Evolutionary conservation across 331 rosid genomes (phyloP).

Genomic region (Pyrus hybrid): DNA sequence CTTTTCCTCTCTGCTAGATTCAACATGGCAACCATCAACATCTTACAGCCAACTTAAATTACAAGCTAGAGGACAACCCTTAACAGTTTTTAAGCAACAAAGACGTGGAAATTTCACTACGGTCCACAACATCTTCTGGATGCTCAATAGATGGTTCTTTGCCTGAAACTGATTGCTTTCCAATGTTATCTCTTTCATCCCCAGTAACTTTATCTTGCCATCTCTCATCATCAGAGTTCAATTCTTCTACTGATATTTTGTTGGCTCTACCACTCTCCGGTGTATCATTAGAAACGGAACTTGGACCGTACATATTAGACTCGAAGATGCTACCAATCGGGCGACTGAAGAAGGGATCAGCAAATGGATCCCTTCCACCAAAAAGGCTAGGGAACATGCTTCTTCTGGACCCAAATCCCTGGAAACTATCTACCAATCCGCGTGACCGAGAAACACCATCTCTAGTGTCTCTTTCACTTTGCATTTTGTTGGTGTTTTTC

Average conservation of each 20-base stretch:
- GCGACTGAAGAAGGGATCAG: constrained; percentile 67
- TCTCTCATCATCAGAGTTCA: constrained; percentile 49
- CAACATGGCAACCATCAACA: neutral
- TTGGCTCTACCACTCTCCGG: constrained; percentile 26
- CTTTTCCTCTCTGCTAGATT: constrained; percentile 25
- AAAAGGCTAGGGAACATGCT: constrained; percentile 43
- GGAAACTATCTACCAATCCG: constrained; percentile 17
- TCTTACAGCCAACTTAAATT: neutral
- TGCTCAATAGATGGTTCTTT: constrained; percentile 66
- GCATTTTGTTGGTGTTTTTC: constrained; percentile 33
- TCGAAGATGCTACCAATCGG: constrained; percentile 36
- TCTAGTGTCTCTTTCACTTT: constrained; percentile 32
- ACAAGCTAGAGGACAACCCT: neutral
- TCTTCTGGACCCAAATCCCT: constrained; percentile 35
- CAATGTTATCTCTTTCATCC: constrained; percentile 12
- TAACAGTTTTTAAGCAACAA: neutral
- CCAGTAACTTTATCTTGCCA: constrained; percentile 14
- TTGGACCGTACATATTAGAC: constrained; percentile 23
- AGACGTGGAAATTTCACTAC: constrained; percentile 11
- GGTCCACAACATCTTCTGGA: constrained; percentile 52
- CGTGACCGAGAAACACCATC: constrained; percentile 25
- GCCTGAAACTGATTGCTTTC: constrained; percentile 21
- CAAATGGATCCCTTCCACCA: constrained; percentile 69
- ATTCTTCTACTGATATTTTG: constrained; percentile 59
- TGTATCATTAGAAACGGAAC: constrained; percentile 11